A percentile compares a stretch with the other conserved stretches of the same genome.
phyloP scores from a whole-genome alignment of 345 rosid genomes.

The Citrus mangshanensis region DNA sequence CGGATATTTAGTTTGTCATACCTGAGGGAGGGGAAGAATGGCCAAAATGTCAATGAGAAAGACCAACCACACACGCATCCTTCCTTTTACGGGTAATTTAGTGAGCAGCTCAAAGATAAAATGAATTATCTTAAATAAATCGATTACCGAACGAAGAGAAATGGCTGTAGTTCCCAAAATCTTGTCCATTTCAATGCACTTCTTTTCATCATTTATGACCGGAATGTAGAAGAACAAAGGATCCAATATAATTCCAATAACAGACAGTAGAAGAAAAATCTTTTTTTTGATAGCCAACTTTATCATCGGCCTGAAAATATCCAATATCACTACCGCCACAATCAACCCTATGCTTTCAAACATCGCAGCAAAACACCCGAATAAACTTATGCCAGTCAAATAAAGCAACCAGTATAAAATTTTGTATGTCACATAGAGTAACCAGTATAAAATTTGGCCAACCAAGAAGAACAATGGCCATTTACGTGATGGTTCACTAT shows the following conservation, averaged over 20 bases:
- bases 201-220: background rate
- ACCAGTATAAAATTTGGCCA: too few relatives aligned
- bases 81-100: background rate
- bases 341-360: too few relatives aligned
- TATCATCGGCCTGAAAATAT: too few relatives aligned
- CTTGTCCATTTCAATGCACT: slow-evolving; percentile 7
- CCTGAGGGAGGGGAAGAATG: background rate
- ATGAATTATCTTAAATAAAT: too few relatives aligned
- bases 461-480: too few relatives aligned
- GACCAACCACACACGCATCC: background rate
- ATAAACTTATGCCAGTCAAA: too few relatives aligned
- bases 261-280: background rate
- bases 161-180: background rate
- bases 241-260: background rate
- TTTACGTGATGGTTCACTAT: too few relatives aligned
- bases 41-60: background rate
- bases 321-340: too few relatives aligned
- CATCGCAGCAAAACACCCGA: too few relatives aligned
- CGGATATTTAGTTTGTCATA: background rate
- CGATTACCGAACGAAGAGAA: background rate
- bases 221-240: slow-evolving; percentile 20
- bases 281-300: too few relatives aligned
- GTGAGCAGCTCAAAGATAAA: background rate
- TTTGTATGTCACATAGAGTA: too few relatives aligned
- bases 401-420: too few relatives aligned